Conservation (phyloP, 2,329 filamentous ascomycete genomes). For the Chrysoporthe deuterocubensis region DNA sequence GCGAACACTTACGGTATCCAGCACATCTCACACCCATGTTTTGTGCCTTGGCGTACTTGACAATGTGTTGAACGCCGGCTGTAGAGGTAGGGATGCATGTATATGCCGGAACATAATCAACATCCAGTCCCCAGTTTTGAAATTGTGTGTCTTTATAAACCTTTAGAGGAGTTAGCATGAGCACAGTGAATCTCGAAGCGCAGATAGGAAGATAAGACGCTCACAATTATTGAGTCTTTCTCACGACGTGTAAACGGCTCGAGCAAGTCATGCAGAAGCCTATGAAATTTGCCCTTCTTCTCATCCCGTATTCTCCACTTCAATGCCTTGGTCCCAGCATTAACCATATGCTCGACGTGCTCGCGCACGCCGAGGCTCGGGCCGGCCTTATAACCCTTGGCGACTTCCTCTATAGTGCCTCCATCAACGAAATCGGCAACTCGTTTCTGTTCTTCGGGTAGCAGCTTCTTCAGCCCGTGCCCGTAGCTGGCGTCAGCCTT, state of each 20-base stretch:
- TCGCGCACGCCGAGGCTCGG: constrained; percentile 28
- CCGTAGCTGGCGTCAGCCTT: constrained; percentile 25
- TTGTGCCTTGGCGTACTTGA: constrained; percentile 41
- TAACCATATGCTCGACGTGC: constrained; percentile 18
- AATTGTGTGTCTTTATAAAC: constrained; percentile 40
- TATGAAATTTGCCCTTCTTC: constrained; percentile 6
- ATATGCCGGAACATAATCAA: constrained; percentile 43
- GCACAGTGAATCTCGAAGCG: not conserved
- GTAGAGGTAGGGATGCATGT: constrained; percentile 48
- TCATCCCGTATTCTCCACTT: not conserved
- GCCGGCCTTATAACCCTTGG: constrained; percentile 14
- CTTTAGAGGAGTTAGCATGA: constrained; percentile 28
- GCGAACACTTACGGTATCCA: constrained; percentile 41
- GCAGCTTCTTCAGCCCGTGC: constrained; percentile 17
- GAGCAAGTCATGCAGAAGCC: constrained; percentile 17
- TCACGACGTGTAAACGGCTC: constrained; percentile 10
- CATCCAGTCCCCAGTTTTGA: constrained; percentile 47
- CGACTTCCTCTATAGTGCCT: constrained; percentile 4
- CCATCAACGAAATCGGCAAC: constrained; percentile 26
- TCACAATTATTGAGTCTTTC: constrained; percentile 10
- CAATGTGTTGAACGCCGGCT: constrained; percentile 45
- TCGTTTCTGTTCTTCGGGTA: constrained; percentile 22
- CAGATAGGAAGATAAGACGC: not conserved
- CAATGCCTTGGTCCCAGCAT: constrained; percentile 6
- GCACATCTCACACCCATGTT: constrained; percentile 44